Evolutionary conservation across 208 protist genomes (phyloP).

Genomic region (Phytomonas sp.): DNA sequence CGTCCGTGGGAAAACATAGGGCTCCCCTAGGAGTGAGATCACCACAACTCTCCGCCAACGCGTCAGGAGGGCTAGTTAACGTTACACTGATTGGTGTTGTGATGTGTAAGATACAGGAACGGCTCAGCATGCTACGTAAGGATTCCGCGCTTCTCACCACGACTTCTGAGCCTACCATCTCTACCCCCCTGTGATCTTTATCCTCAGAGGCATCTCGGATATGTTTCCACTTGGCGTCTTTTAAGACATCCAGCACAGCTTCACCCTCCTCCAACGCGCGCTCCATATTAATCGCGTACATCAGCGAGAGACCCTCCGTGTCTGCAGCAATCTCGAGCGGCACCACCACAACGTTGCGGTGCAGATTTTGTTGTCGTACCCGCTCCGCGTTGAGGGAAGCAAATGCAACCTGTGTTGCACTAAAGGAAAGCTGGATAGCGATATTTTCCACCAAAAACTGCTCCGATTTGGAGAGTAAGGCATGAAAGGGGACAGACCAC

Average conservation of each 20-base stretch:
- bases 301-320: constrained; percentile 19
- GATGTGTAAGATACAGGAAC: constrained; percentile 29
- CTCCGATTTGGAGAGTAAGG: constrained; percentile 46
- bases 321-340: constrained; percentile 31
- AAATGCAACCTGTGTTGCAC: constrained; percentile 71
- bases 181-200: background rate
- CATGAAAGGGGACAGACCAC: constrained; percentile 83
- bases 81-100: constrained; percentile 18
- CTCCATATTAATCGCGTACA: constrained; percentile 40
- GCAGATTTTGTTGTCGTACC: constrained; percentile 45
- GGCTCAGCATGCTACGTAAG: constrained; percentile 35
- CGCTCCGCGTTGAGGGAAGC: constrained; percentile 45
- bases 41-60: background rate
- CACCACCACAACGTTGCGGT: constrained; percentile 56
- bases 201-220: constrained; percentile 13
- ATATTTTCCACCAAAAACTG: constrained; percentile 78
- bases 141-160: constrained; percentile 44
- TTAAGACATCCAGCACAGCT: constrained; percentile 29
- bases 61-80: background rate
- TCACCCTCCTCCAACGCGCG: constrained; percentile 60
- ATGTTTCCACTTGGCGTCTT: constrained; percentile 10
- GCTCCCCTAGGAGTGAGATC: background rate
- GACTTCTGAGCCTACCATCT: constrained; percentile 19
- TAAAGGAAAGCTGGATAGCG: constrained; percentile 76
- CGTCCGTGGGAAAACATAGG: constrained; percentile 12